A percentile compares a stretch with the other conserved stretches of the same genome.
Conservation (phyloP, 2,329 filamentous ascomycete genomes). For the Malbranchea zuffiana region DNA sequence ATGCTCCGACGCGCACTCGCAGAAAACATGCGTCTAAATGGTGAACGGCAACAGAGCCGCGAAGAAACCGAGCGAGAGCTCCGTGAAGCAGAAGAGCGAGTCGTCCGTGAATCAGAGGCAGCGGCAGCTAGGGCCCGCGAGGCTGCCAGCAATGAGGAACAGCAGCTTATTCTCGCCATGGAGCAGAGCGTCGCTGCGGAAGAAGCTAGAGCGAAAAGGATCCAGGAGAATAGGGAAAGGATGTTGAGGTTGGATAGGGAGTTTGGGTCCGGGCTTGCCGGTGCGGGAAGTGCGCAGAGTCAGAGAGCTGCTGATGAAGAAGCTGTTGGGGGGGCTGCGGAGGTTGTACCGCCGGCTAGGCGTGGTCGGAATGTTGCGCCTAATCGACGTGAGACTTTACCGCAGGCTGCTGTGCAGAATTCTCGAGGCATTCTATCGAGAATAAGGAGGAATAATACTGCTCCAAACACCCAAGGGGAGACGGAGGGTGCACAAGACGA, state of each 20-base stretch:
- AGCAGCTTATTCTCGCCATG: slow-evolving; percentile 3
- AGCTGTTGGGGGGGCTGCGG: too few species aligned
- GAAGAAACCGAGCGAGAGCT: neutral
- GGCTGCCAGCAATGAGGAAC: slow-evolving; percentile 4
- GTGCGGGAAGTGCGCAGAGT: neutral
- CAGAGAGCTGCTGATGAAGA: neutral
- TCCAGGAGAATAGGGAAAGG: slow-evolving; percentile 5
- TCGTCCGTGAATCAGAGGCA: slow-evolving; percentile 8
- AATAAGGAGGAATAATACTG: too few species aligned
- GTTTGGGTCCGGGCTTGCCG: slow-evolving; percentile 8
- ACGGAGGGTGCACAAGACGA: too few species aligned
- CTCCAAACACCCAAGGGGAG: too few species aligned
- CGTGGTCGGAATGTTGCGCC: too few species aligned
- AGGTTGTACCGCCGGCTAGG: too few species aligned
- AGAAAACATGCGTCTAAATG: slow-evolving; percentile 10
- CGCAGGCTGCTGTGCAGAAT: too few species aligned
- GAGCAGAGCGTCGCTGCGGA: slow-evolving; percentile 12
- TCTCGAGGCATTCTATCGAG: too few species aligned
- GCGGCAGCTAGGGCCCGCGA: slow-evolving; percentile 1
- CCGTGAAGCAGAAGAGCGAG: slow-evolving; percentile 6
- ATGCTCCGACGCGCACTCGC: slow-evolving; percentile 12
- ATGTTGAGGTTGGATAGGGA: slow-evolving; percentile 9
- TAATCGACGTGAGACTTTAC: too few species aligned
- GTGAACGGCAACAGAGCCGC: slow-evolving; percentile 8
- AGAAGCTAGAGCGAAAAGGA: slow-evolving; percentile 1